Base-by-base conservation (phyloP, 495 filamentous ascomycete species). In the Lepraria neglecta region DNA sequence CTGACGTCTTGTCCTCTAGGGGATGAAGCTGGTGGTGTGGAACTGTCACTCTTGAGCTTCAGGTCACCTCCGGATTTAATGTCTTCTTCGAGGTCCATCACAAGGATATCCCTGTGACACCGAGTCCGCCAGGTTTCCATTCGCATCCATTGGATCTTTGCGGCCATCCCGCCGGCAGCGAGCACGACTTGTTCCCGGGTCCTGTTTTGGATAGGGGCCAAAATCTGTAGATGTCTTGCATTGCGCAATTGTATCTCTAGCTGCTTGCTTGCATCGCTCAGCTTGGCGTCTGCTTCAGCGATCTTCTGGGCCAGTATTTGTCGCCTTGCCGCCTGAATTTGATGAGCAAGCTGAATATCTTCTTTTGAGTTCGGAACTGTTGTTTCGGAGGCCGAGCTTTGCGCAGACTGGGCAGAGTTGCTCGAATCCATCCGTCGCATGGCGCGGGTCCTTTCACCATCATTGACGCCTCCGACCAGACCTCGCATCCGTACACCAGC, bases 111-210 rank as follows among this genome's bases (percentile, higher is more conserved):
- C 56, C 86, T 86, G 72, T 97, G 91, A 63, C 92, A 97, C 69
- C 82, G 91, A 61, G 92, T 80, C 30, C 86, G 89, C 91, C 90
- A 97, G 14, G 96, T 92, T 63, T 96, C 91, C 71, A 92, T 90
- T 61, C 94, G 79, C 21, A 87, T 83, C 92, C 92, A 97, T 69
- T 95, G 92, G 43, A 97, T 76, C 67, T 94, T 92, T 6, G 91
- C 91, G 28, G 92, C 84, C 75, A 96, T 86, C 12, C 87, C 83
- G 4, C 85, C 91, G 15, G 94, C 95, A 38, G 90, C 87, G 65
- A 90, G 78, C 27, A 97, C 80, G 59, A 97, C 83, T 33, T 89
- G 81, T 67, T 97, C 94, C 57, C 94, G 78, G 6, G 91, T 92
- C 68, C 89, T 89, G 3, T 85, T 82, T 65, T 94, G 87, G 51